Evolutionary conservation across 225 moss, liverwort and hornwort species (phyloP), one percentile per base, ranked within the genome.

Genomic region (Lunularia cruciata): DNA sequence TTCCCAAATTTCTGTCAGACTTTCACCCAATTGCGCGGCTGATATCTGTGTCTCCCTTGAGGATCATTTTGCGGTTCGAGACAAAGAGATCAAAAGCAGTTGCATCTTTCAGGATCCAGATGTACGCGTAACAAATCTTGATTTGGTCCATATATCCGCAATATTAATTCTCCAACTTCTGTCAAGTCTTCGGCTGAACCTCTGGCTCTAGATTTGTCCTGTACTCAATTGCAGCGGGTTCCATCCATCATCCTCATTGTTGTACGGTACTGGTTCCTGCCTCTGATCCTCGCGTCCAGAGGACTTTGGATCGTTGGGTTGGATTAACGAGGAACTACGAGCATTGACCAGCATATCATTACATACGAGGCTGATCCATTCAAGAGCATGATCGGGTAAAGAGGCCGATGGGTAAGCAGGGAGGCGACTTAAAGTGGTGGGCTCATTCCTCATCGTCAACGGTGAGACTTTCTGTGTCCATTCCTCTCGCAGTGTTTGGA

Each of bases 361-460:
- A 54, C 53, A 72, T 40, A 43, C 14, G 46, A 56, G 30, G 36
- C 45, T 36, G 46, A 45, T n/a, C 61, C 56, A 62, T 62, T 54
- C 47, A 31, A 67, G 69, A 75, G 79, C 65, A 80, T 83, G 86
- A 69, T 73, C 60, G 81, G 81, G 42, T 80, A 55, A 73, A 62
- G 59, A 63, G 78, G 79, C 79, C 73, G 77, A 86, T 86, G 86
- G 86, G 83, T 64, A 86, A 86, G 80, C 86, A 79, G 82, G 85
- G 83, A 76, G 75, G 68, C 71, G 86, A 83, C 56, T 77, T 80
- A 47, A 79, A 80, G 79, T 83, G 75, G 79, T 82, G 77, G 86
- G 76, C 76, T 59, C 78, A 83, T 30, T 79, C 82, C 25, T 64
- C 76, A 65, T 79, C 86, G 25, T 86, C 83, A 65, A 83, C 86